Evolutionary conservation across 331 rosid species (phyloP).

Genomic region (Malus hybrid): DNA sequence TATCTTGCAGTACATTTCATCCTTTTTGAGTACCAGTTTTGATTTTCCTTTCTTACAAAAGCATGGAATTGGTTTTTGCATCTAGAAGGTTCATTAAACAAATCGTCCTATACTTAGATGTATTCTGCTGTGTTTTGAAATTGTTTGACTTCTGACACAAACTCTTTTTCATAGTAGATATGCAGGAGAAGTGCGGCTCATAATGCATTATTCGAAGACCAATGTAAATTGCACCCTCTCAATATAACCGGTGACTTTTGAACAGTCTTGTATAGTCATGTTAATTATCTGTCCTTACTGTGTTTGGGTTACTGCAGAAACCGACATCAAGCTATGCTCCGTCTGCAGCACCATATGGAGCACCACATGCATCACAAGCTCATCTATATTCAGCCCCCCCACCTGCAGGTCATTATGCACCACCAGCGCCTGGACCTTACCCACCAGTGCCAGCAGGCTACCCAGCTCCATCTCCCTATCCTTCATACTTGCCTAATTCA

Average conservation of each 20-base stretch:
- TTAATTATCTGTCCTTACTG: neutral
- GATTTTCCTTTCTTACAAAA: neutral
- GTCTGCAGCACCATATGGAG: conserved; percentile 52
- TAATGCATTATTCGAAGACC: conserved; percentile 46
- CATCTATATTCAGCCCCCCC: conserved; percentile 30
- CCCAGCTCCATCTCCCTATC: conserved; percentile 29
- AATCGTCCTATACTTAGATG: neutral
- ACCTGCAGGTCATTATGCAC: conserved; percentile 17
- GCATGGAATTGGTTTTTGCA: neutral
- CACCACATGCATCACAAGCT: conserved; percentile 16
- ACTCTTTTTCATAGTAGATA: conserved; percentile 31
- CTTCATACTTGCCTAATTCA: conserved; percentile 19
- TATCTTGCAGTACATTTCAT: neutral
- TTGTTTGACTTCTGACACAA: neutral
- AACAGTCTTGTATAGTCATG: neutral
- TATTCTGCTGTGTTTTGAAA: neutral
- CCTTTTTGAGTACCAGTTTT: neutral
- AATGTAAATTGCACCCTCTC: conserved; percentile 25
- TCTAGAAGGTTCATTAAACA: neutral
- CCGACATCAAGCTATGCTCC: conserved; percentile 32
- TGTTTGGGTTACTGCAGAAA: conserved; percentile 30
- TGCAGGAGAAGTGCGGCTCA: conserved; percentile 75
- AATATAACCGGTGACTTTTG: conserved; percentile 1
- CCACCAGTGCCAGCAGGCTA: conserved; percentile 17
- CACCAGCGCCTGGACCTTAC: conserved; percentile 21